phyloP scores from a whole-genome alignment of 805 yeast genomes.

The Candida fluviatilis region DNA sequence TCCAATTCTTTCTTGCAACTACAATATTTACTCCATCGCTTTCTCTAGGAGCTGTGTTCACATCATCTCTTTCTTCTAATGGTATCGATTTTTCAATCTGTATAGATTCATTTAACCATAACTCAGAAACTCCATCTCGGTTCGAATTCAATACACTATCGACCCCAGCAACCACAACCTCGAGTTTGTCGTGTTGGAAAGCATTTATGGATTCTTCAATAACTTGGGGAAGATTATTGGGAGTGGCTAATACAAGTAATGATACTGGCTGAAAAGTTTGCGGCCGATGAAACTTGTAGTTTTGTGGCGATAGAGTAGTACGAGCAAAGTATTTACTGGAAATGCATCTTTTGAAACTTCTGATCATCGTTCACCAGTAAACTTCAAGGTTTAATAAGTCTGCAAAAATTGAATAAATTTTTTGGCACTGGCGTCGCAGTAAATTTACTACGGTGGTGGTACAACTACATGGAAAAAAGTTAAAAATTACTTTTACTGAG shows the following conservation, averaged over 20 bases:
- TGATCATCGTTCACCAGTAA: background rate
- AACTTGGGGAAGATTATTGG: slow-evolving; percentile 24
- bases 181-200: slow-evolving; percentile 22
- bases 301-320: slow-evolving; percentile 14
- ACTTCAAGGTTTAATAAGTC: no score
- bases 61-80: slow-evolving; percentile 21
- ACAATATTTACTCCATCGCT: slow-evolving; percentile 35
- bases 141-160: slow-evolving; percentile 30
- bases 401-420: background rate
- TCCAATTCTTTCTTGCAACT: slow-evolving; percentile 37
- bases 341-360: background rate
- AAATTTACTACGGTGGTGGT: background rate
- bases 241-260: slow-evolving; percentile 33
- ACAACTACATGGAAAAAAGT: no score
- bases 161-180: slow-evolving; percentile 38
- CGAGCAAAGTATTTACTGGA: slow-evolving; percentile 1
- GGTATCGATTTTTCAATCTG: slow-evolving; percentile 14
- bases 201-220: slow-evolving; percentile 27
- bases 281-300: slow-evolving; percentile 8
- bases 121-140: slow-evolving; percentile 33
- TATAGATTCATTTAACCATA: slow-evolving; percentile 32
- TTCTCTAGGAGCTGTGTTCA: slow-evolving; percentile 18
- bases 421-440: background rate
- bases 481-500: no score
- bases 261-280: slow-evolving; percentile 21